Evolutionary conservation across 306 rosid species (phyloP).

Genomic region (Betula pendula): DNA sequence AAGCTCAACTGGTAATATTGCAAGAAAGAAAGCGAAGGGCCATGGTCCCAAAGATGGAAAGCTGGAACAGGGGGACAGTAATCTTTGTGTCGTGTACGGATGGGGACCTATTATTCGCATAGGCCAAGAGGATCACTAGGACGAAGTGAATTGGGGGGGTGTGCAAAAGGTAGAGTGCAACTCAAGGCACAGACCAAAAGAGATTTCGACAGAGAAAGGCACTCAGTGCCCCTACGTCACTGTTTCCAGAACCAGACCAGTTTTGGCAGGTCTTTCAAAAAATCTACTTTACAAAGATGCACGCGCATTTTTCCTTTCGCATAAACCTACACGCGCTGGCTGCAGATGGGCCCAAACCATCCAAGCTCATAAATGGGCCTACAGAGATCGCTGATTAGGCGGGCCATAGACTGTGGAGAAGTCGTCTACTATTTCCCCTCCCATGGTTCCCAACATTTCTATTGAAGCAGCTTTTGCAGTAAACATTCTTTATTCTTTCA

Average conservation of each 20-base stretch:
- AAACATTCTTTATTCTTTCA: neutral
- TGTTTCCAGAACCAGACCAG: neutral
- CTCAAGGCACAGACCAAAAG: constrained; percentile 43
- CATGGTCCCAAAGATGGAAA: neutral
- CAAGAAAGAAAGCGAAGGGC: neutral
- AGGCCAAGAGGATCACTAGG: neutral
- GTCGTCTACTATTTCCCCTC: neutral
- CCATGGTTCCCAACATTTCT: neutral
- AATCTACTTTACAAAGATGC: neutral
- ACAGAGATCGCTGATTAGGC: neutral
- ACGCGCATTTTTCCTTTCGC: neutral
- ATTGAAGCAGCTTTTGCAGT: neutral
- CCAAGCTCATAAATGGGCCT: neutral
- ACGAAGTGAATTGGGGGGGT: constrained; percentile 15
- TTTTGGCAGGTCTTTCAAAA: neutral
- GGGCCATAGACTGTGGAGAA: neutral
- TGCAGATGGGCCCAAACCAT: neutral
- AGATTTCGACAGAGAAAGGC: constrained; percentile 20
- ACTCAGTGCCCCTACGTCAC: constrained; percentile 25
- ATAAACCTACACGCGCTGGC: neutral
- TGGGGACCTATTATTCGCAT: constrained; percentile 11
- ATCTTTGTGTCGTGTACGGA: constrained; percentile 17
- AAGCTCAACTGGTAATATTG: neutral
- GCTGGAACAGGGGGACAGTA: neutral
- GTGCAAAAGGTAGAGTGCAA: constrained; percentile 24